Evolutionary conservation across 768 basidiomycete genomes (phyloP).

Genomic region (Hypholoma fasciculare): DNA sequence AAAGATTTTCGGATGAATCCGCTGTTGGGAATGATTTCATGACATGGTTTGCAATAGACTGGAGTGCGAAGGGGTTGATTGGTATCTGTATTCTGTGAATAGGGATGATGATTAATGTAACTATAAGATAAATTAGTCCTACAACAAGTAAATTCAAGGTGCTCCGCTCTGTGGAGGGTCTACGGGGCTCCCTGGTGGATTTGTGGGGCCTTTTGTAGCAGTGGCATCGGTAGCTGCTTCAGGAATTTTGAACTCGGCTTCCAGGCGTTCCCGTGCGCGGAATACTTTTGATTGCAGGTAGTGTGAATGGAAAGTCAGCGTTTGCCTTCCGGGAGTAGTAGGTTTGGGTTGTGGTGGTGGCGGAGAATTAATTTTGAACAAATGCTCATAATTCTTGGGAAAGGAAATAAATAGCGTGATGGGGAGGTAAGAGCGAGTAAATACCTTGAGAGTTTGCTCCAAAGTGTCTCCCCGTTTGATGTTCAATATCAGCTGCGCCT

Average conservation of each 20-base stretch:
- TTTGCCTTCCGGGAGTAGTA: constrained; percentile 41
- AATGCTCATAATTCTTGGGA: constrained; percentile 82
- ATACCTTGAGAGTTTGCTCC: constrained; percentile 74
- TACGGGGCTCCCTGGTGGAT: constrained; percentile 18
- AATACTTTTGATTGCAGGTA: constrained; percentile 98
- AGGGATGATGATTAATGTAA: constrained; percentile 17
- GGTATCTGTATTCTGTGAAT: constrained; percentile 9
- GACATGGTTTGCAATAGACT: background rate
- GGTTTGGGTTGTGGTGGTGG: constrained; percentile 54
- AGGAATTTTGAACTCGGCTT: constrained; percentile 65
- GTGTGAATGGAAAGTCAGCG: constrained; percentile 65
- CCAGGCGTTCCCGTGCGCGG: constrained; percentile 91
- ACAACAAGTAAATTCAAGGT: constrained; percentile 13
- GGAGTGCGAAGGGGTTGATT: background rate
- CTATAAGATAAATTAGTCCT: constrained; percentile 7
- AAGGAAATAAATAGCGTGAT: constrained; percentile 3
- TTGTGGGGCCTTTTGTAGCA: constrained; percentile 11
- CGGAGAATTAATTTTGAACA: constrained; percentile 89
- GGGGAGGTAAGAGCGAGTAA: background rate
- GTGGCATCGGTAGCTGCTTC: constrained; percentile 22
- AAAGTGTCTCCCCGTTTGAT: constrained; percentile 70
- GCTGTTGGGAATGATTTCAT: background rate
- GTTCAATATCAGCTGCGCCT: constrained; percentile 92
- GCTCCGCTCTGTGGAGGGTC: constrained; percentile 9
- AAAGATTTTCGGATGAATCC: background rate